phyloP scores from a whole-genome alignment of 441 rosid species.

The Kokia cookei region DNA sequence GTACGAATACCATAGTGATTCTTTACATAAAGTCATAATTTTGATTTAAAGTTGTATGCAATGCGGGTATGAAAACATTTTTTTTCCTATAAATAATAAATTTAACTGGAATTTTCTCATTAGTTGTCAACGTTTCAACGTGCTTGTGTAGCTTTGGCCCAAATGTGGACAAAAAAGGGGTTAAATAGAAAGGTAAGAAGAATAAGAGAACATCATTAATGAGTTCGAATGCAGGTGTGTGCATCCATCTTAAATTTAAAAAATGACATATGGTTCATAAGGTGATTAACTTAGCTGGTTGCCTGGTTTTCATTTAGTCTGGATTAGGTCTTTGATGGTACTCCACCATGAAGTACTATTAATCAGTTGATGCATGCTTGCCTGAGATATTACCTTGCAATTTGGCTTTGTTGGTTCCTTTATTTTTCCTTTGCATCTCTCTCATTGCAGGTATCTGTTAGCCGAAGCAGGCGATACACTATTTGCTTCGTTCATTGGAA shows the following conservation, averaged over 20 bases:
- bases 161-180: neutral
- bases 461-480: conserved; percentile 96
- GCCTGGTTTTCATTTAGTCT: neutral
- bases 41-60: neutral
- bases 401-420: neutral
- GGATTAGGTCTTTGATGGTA: neutral
- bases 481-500: conserved; percentile 95
- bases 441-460: conserved; percentile 62
- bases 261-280: neutral
- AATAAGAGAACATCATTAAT: neutral
- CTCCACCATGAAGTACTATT: neutral
- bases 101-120: neutral
- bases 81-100: neutral
- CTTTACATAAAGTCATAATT: neutral
- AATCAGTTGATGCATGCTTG: neutral
- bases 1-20: neutral
- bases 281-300: neutral
- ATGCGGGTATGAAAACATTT: neutral
- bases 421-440: neutral
- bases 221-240: neutral
- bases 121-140: neutral
- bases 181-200: neutral
- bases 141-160: neutral
- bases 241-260: neutral
- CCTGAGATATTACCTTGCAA: neutral